Evolutionary conservation across 1,284 basidiomycete species (phyloP), one percentile per base, ranked within the genome.

Genomic region (Vanrija sp.): DNA sequence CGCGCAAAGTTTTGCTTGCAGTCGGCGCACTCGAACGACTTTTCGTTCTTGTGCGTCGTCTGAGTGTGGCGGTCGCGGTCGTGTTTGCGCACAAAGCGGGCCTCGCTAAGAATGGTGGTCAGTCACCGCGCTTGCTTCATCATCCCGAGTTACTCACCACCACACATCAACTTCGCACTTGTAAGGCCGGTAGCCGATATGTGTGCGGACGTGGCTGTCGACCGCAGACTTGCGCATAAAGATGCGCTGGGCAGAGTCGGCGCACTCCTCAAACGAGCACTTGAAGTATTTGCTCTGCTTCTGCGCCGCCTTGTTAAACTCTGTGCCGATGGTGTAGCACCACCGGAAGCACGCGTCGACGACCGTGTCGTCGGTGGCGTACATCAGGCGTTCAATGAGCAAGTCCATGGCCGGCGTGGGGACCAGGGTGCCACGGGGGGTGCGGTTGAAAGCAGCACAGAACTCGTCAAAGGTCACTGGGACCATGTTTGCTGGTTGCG

Each of bases 221-320:
- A 61, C 55, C 18, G 59, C 59, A 6, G 50, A 52, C 53, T 61
- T 61, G 55, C 59, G 59, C 53, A 57, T 57, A 26, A 61, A 61
- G 25, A 57, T 50, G 29, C 55, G 55, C 42, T 38, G 34, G 21
- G 29, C 43, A 28, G 47, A 46, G 18, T 48, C 59, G 14, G 45
- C 50, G 19, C 59, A 61, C 53, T 61, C 59, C 5, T 61, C 59
- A 46, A 61, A 61, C 45, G 53, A 52, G 59, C 59, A 61, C 39
- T 54, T 54, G 59, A 61, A 61, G 51, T 50, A 61, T 53, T 61
- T 61, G 55, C 46, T 47, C 55, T 61, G 55, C 55, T 61, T 61
- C 43, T 61, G 53, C 3, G 59, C 59, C 6, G 49, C 53, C 43
- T 52, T 43, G 55, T 61, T 57, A 44, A 49, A 61, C 53, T 61